Conservation (phyloP, 2,329 filamentous ascomycete genomes). For the Periconia sp. region DNA sequence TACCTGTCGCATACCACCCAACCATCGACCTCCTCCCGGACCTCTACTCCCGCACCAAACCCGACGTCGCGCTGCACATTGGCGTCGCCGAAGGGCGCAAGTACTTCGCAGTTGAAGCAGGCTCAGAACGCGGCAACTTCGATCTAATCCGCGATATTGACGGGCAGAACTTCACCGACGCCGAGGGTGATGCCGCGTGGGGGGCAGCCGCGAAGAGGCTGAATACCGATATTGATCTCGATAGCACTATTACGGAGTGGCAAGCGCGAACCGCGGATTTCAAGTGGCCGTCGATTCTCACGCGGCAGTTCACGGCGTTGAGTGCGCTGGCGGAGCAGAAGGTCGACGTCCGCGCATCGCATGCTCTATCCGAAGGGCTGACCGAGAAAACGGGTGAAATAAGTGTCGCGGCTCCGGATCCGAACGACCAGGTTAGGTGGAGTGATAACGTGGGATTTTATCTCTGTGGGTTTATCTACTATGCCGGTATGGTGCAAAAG, state of each 20-base stretch:
- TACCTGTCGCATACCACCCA: constrained; percentile 70
- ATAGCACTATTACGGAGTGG: constrained; percentile 15
- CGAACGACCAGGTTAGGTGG: constrained; percentile 26
- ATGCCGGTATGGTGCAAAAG: constrained; percentile 33
- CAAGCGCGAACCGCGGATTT: constrained; percentile 8
- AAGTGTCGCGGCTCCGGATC: background rate
- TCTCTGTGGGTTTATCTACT: constrained; percentile 48
- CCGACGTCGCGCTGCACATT: constrained; percentile 72
- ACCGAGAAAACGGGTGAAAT: background rate
- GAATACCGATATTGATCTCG: constrained; percentile 19
- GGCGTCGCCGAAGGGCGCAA: constrained; percentile 70
- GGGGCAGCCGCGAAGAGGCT: constrained; percentile 19
- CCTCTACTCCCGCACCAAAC: constrained; percentile 56
- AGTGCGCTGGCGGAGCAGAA: background rate
- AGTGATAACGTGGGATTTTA: constrained; percentile 44
- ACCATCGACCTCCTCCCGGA: constrained; percentile 65
- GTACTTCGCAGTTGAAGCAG: constrained; percentile 71
- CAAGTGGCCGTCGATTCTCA: constrained; percentile 4
- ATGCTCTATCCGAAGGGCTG: background rate
- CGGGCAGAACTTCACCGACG: constrained; percentile 36
- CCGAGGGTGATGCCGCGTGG: constrained; percentile 31
- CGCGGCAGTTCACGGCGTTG: background rate
- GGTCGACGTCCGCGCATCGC: background rate
- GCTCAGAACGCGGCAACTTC: constrained; percentile 72
- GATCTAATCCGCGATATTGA: constrained; percentile 65